Conservation (phyloP, 257 asterid genomes). For the Perilla frutescens region DNA sequence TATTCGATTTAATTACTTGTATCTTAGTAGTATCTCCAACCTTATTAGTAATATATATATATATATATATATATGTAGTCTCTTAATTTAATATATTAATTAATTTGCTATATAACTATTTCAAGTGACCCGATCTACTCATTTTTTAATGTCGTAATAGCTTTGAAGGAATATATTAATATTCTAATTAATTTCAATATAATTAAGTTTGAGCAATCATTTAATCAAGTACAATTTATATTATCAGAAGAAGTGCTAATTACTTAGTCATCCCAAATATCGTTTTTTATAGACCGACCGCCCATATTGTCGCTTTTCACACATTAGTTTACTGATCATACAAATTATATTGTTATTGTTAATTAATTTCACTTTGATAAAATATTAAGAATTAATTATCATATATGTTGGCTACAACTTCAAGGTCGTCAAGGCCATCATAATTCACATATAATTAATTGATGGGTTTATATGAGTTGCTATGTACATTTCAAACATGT, state of each 20-base stretch:
- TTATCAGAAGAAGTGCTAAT: neutral
- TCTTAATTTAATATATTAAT: neutral
- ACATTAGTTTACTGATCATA: no score
- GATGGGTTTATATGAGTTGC: no score
- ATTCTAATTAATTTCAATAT: neutral
- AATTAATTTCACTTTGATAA: no score
- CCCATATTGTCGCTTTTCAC: no score
- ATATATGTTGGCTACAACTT: no score
- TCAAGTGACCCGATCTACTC: neutral
- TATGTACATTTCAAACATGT: no score
- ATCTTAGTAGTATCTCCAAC: neutral
- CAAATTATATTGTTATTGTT: no score
- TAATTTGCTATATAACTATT: neutral
- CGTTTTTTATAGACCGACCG: no score
- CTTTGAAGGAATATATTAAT: no score
- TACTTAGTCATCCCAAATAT: constrained; percentile 1
- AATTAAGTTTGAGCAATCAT: neutral
- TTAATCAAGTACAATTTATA: neutral
- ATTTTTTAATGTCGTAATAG: neutral
- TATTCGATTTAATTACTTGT: neutral
- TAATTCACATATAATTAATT: no score
- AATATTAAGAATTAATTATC: no score
- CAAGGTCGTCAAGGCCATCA: no score
- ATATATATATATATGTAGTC: neutral
- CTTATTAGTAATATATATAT: neutral